Conservation (phyloP, 2,329 filamentous ascomycete species). For the Aureobasidium vineae region DNA sequence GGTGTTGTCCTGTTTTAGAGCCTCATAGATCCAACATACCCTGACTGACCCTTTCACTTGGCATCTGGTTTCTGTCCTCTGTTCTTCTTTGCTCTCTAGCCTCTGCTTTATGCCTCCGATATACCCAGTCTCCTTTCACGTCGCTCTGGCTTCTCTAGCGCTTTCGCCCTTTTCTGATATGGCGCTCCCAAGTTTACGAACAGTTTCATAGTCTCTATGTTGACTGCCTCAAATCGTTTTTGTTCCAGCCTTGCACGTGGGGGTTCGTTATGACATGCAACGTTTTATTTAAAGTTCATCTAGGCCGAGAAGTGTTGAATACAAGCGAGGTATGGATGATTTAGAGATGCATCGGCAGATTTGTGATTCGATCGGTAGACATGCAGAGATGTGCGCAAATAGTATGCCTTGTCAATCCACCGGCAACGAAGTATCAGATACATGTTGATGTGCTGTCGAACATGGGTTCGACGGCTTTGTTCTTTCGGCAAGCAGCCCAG, state of each 20-base stretch:
- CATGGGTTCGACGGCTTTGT: neutral
- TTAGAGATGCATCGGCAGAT: neutral
- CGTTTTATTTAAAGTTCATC: constrained; percentile 10
- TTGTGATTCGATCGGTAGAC: neutral
- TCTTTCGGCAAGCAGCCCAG: neutral
- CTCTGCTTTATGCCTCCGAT: constrained; percentile 8
- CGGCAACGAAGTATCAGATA: constrained; percentile 3
- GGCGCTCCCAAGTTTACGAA: neutral
- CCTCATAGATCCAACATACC: constrained; percentile 21
- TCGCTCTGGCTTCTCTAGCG: constrained; percentile 2
- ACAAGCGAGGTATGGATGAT: neutral
- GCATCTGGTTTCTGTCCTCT: neutral
- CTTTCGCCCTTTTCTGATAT: neutral
- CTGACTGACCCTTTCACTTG: constrained; percentile 14
- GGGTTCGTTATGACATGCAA: constrained; percentile 1
- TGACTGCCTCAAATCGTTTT: neutral
- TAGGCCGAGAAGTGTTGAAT: neutral
- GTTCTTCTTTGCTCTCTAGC: neutral
- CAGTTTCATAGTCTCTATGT: neutral
- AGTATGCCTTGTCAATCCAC: neutral
- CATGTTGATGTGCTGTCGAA: constrained; percentile 1
- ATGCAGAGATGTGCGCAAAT: neutral
- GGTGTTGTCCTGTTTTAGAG: constrained; percentile 26
- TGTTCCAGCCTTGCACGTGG: constrained; percentile 9
- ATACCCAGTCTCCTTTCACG: constrained; percentile 16